These are phyloP conservation scores for Cicer cuneatum DNA, from an alignment of 306 rosid species.

Conservation along the genomic window DNA sequence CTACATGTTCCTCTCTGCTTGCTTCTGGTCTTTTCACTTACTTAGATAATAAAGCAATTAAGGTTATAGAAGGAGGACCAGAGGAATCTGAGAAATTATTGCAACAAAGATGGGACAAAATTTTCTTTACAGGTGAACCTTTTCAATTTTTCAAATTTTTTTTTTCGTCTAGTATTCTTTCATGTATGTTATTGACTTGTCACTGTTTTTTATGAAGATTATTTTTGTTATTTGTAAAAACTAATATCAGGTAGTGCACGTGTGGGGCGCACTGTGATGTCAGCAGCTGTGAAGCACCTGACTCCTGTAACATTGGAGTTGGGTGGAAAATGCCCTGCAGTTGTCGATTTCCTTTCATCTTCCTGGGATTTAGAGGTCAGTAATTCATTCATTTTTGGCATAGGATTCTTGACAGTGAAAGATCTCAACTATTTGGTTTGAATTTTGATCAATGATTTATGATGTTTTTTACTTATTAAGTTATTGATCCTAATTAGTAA, in stretches of 20 bases:
- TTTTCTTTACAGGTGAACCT: conserved; percentile 69
- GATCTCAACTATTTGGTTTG: too few relatives aligned
- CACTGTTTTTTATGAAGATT: background rate
- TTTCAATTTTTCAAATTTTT: background rate
- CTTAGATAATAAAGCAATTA: conserved; percentile 61
- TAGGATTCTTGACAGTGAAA: too few relatives aligned
- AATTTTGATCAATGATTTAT: too few relatives aligned
- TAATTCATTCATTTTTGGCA: background rate
- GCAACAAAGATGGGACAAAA: conserved; percentile 73
- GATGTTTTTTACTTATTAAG: background rate
- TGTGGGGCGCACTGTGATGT: conserved; percentile 66
- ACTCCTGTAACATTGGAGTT: conserved; percentile 78
- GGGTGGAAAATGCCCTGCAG: conserved; percentile 87
- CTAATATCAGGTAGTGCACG: conserved; percentile 61
- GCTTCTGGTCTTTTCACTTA: conserved; percentile 50
- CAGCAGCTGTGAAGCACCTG: conserved; percentile 68
- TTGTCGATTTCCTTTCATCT: conserved; percentile 69
- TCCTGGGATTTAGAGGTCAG: conserved; percentile 63
- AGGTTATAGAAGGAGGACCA: conserved; percentile 67
- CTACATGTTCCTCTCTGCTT: conserved; percentile 61
- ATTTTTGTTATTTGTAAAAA: background rate
- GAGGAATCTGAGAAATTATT: conserved; percentile 53
- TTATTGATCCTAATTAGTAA: conserved; percentile 12
- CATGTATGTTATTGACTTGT: background rate
- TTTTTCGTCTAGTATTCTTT: background rate